Percentiles rank a stretch among this genome's conserved stretches.
phyloP scores from a whole-genome alignment of 768 basidiomycete genomes.

The Exsudoporus frostii region DNA sequence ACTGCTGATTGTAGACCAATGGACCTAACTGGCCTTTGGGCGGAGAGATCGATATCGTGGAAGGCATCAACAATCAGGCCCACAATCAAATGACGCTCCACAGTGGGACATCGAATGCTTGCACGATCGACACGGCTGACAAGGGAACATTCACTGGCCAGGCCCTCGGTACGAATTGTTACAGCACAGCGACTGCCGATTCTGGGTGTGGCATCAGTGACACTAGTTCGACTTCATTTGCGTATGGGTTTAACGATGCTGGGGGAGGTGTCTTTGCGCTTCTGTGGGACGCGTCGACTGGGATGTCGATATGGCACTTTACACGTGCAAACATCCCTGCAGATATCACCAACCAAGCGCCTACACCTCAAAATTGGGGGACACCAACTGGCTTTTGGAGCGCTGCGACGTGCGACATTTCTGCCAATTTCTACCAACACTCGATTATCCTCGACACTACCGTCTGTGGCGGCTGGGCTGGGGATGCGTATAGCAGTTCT shows the following conservation, averaged over 20 bases:
- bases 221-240: conserved; percentile 40
- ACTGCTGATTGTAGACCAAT: conserved; percentile 29
- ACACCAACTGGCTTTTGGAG: conserved; percentile 51
- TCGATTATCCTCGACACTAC: conserved; percentile 41
- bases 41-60: conserved; percentile 73
- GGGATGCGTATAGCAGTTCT: conserved; percentile 16
- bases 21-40: conserved; percentile 52
- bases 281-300: conserved; percentile 43
- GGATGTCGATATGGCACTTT: conserved; percentile 59
- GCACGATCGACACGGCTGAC: conserved; percentile 20
- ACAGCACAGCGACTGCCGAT: conserved; percentile 40
- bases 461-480: conserved; percentile 33
- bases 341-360: conserved; percentile 44
- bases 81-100: conserved; percentile 68
- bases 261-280: conserved; percentile 57
- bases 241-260: conserved; percentile 26
- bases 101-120: conserved; percentile 41
- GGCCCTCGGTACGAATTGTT: conserved; percentile 32
- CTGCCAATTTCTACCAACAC: conserved; percentile 48
- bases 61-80: conserved; percentile 59
- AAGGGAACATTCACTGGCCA: conserved; percentile 21
- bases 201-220: conserved; percentile 50
- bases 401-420: conserved; percentile 45
- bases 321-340: conserved; percentile 45
- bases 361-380: conserved; percentile 49